Evolutionary conservation across 805 yeast species (phyloP).

Genomic region (Pichia nanzhaoensis): DNA sequence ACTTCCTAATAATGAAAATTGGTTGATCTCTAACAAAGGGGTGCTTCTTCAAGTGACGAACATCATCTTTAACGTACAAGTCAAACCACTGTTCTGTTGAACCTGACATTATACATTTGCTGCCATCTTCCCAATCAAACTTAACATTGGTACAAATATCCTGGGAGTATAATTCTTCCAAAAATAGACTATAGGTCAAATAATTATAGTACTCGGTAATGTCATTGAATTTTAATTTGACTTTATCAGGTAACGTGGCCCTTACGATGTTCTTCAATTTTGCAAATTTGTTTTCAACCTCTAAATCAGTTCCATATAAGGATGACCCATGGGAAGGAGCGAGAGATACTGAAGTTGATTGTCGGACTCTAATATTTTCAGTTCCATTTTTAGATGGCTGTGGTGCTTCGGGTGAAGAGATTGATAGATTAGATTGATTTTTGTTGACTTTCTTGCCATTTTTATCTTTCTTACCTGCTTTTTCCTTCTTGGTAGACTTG

Average conservation of each 20-base stretch:
- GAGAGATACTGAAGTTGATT: too few species aligned
- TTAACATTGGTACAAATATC: slow-evolving; percentile 41
- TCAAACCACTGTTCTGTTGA: slow-evolving; percentile 43
- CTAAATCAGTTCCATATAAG: background rate
- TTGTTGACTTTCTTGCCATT: too few species aligned
- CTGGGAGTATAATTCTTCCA: slow-evolving; percentile 51
- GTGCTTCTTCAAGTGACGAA: slow-evolving; percentile 45
- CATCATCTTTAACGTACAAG: slow-evolving; percentile 41
- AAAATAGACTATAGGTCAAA: slow-evolving; percentile 53
- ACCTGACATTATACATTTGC: slow-evolving; percentile 36
- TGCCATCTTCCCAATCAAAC: slow-evolving; percentile 23
- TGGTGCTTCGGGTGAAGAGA: too few species aligned
- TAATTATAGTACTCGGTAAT: slow-evolving; percentile 49
- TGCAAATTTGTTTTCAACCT: slow-evolving; percentile 11
- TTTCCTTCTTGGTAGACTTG: too few species aligned
- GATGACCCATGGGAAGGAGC: background rate
- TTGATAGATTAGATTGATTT: too few species aligned
- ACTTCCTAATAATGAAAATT: slow-evolving; percentile 41
- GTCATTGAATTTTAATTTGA: slow-evolving; percentile 34
- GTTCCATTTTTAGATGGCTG: too few species aligned
- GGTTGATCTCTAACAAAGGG: slow-evolving; percentile 59
- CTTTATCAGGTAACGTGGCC: slow-evolving; percentile 17
- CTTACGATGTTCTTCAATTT: slow-evolving; percentile 18
- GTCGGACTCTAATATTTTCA: too few species aligned
- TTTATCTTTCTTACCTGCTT: too few species aligned